phyloP scores from a whole-genome alignment of 2,329 filamentous ascomycete species.

The Blastomyces gilchristii region DNA sequence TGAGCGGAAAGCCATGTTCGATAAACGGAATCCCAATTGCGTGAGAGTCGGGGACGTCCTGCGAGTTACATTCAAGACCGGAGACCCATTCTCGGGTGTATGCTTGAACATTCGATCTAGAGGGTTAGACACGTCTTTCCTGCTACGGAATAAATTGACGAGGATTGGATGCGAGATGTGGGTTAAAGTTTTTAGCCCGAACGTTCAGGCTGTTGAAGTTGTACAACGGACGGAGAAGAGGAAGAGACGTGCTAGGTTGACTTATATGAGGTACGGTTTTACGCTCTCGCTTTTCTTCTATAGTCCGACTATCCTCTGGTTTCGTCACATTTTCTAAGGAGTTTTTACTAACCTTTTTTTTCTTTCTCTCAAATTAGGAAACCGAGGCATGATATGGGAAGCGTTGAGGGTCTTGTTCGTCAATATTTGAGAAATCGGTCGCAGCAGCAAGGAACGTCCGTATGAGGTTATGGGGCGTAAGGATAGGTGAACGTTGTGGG shows the following conservation, averaged over 20 bases:
- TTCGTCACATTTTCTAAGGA: not conserved
- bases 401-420: slow-evolving; percentile 67
- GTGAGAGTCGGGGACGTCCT: slow-evolving; percentile 83
- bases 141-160: slow-evolving; percentile 77
- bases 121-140: slow-evolving; percentile 79
- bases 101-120: slow-evolving; percentile 76
- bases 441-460: not conserved
- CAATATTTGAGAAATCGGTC: slow-evolving; percentile 44
- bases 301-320: not conserved
- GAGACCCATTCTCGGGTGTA: slow-evolving; percentile 83
- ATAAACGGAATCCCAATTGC: slow-evolving; percentile 60
- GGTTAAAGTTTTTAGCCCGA: slow-evolving; percentile 89
- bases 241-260: slow-evolving; percentile 75
- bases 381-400: slow-evolving; percentile 77
- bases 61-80: slow-evolving; percentile 72
- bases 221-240: slow-evolving; percentile 78
- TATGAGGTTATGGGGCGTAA: not conserved
- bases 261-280: slow-evolving; percentile 61
- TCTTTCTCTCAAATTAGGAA: slow-evolving; percentile 34
- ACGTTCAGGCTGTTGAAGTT: slow-evolving; percentile 83
- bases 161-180: slow-evolving; percentile 91
- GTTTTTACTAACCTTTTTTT: not conserved
- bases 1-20: slow-evolving; percentile 71
- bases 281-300: not conserved
- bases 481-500: not conserved